Base-by-base conservation (phyloP, 2,329 filamentous ascomycete species). In the Aspergillus aculeatus region DNA sequence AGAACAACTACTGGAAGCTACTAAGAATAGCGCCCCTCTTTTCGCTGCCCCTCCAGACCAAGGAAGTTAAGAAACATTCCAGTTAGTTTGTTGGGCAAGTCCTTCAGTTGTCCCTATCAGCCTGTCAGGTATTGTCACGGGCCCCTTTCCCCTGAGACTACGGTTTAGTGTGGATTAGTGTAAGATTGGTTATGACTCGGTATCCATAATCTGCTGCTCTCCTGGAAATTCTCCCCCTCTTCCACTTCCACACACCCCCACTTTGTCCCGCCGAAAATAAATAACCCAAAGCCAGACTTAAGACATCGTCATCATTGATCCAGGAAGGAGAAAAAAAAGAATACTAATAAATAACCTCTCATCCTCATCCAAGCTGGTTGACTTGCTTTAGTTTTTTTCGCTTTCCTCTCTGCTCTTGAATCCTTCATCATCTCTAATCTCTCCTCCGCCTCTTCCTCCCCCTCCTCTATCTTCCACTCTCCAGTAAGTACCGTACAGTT, bases 181-280 rank as follows among this genome's bases (percentile, higher is more conserved):
- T 44, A 44, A 44, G 38, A 44, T 44, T 44, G 14, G 38, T 44
- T 44, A 16, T 44, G 38, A 44, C 24, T 50, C 23, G 48, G 21
- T 26, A 50, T 23, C 26, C 26, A 35, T 35, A 16, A 35, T 35
- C 12, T 10, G 23, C 23, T 23, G 6, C 14, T 35, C 32, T 35
- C 32, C 32, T 35, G 32, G 12, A 35, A 14, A 12, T 19, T 29
- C 6, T 19, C 5, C 48, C n/a, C 9, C 23, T 12, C 24, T 29
- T 24, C n/a, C 11, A 16, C 7, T n/a, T 29, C 44, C 32, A 44
- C 50, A 12, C 50, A 56, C 50, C 50, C 62, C 56, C 52, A 55
- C 55, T 49, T 21, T 47, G 60, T 51, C 66, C 60, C 47, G 29
- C 56, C 56, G 50, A 58, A 58, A 52, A 44, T 21, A 50, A 57